A percentile compares a stretch with the other conserved stretches of the same genome.
Conservation (phyloP, 2,329 filamentous ascomycete genomes). For the Trichoderma sp. region DNA sequence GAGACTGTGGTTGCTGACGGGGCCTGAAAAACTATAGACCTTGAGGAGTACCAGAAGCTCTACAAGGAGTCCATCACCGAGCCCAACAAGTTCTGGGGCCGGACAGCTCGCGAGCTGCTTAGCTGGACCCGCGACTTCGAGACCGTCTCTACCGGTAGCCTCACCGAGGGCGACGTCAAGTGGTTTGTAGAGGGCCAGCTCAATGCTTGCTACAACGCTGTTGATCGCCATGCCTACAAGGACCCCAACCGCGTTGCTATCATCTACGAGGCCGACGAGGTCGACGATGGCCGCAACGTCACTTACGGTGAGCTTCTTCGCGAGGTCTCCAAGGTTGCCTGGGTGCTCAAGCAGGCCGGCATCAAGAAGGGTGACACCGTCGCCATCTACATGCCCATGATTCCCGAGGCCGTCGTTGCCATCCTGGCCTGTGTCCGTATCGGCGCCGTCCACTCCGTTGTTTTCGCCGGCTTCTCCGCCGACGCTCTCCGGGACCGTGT, state of each 20-base stretch:
- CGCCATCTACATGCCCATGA: slow-evolving; percentile 97
- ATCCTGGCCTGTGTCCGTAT: slow-evolving; percentile 90
- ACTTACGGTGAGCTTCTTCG: slow-evolving; percentile 91
- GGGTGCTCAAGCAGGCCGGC: slow-evolving; percentile 89
- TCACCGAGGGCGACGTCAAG: slow-evolving; percentile 76
- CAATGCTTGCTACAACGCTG: slow-evolving; percentile 96
- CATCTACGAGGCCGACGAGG: slow-evolving; percentile 97
- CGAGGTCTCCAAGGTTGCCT: slow-evolving; percentile 83
- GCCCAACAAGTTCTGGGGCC: slow-evolving; percentile 86
- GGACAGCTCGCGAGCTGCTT: slow-evolving; percentile 80
- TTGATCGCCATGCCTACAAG: slow-evolving; percentile 94
- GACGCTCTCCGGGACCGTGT: slow-evolving; percentile 95
- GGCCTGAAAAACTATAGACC: slow-evolving; percentile 39
- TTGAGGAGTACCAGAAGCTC: slow-evolving; percentile 65
- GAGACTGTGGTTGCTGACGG: slow-evolving; percentile 9
- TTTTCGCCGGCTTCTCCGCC: slow-evolving; percentile 96
- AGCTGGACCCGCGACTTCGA: slow-evolving; percentile 90
- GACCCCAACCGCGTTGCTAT: slow-evolving; percentile 91
- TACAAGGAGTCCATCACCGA: slow-evolving; percentile 85
- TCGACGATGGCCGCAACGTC: slow-evolving; percentile 78
- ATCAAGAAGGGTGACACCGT: slow-evolving; percentile 97
- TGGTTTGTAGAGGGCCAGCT: slow-evolving; percentile 94
- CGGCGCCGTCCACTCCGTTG: slow-evolving; percentile 92
- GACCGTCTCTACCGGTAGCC: slow-evolving; percentile 75
- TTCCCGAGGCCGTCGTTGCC: slow-evolving; percentile 88